These are phyloP conservation scores for Anthracocystis panici-leucophaei DNA, from an alignment of 1,284 basidiomycete genomes.

Conservation along the genomic window DNA sequence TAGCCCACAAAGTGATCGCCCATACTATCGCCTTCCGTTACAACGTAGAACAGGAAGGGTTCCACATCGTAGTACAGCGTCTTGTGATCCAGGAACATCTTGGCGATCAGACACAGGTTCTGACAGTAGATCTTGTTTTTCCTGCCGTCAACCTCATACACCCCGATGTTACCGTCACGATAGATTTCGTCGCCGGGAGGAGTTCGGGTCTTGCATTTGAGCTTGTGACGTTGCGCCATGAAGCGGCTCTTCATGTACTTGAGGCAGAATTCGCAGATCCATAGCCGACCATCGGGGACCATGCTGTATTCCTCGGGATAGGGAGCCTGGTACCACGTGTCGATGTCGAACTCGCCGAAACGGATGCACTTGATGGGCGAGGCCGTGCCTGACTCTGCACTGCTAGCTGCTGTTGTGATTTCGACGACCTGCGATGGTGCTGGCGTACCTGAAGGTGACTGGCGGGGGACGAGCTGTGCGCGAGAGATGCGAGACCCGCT, in stretches of 20 bases:
- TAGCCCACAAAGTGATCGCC: conserved; percentile 97
- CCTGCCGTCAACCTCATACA: conserved; percentile 97
- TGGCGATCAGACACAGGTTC: conserved; percentile 97
- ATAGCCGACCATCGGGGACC: conserved; percentile 90
- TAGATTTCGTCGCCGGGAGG: conserved; percentile 99
- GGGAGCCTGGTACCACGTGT: conserved; percentile 98
- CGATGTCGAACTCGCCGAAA: conserved; percentile 93
- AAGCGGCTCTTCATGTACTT: conserved; percentile 99
- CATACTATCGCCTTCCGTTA: conserved; percentile 88
- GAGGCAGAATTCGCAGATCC: conserved; percentile 97
- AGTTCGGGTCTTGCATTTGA: conserved; percentile 91
- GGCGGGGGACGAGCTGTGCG: conserved; percentile 28
- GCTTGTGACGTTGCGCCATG: conserved; percentile 84
- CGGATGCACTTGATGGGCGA: conserved; percentile 75
- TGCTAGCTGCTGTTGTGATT: conserved; percentile 41
- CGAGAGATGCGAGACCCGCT: conserved; percentile 33
- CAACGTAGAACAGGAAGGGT: conserved; percentile 98
- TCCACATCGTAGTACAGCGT: conserved; percentile 99
- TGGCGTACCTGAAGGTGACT: conserved; percentile 28
- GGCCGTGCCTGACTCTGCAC: conserved; percentile 61
- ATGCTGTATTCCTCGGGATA: conserved; percentile 97
- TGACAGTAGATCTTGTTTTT: conserved; percentile 99
- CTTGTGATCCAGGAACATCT: conserved; percentile 99
- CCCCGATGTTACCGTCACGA: conserved; percentile 85
- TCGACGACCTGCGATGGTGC: conserved; percentile 37